Percentiles rank a stretch among this genome's conserved stretches.
Evolutionary conservation across 2,329 filamentous ascomycete genomes (phyloP).

Genomic region (Aphanocladium album): DNA sequence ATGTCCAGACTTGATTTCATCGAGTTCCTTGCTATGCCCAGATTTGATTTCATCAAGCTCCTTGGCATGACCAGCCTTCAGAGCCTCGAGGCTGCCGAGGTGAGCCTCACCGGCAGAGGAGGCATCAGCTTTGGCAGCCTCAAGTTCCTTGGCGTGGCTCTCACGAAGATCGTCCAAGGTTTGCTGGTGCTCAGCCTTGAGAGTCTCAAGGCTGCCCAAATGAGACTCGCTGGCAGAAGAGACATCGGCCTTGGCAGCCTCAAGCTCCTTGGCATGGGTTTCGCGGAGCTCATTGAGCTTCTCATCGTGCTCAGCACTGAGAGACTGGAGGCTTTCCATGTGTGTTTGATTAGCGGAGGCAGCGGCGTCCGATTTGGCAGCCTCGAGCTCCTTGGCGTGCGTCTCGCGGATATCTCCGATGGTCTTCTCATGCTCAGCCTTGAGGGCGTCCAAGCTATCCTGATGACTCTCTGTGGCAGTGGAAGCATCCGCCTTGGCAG

Average conservation of each 20-base stretch:
- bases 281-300: conserved; percentile 40
- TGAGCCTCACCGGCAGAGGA: neutral
- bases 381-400: conserved; percentile 36
- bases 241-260: conserved; percentile 31
- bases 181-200: conserved; percentile 46
- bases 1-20: conserved; percentile 34
- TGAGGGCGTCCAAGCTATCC: conserved; percentile 40
- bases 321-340: neutral
- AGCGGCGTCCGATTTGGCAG: conserved; percentile 36
- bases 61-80: conserved; percentile 1
- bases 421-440: conserved; percentile 49
- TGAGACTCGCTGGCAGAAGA: neutral
- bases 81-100: neutral
- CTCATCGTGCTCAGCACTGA: conserved; percentile 47
- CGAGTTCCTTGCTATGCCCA: too few relatives aligned
- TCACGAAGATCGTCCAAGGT: conserved; percentile 41
- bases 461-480: conserved; percentile 24
- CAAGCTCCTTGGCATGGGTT: conserved; percentile 35
- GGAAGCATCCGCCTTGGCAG: conserved; percentile 17
- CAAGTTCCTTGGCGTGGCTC: conserved; percentile 35
- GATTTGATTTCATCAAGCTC: too few relatives aligned
- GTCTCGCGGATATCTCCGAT: conserved; percentile 37
- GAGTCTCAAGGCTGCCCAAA: neutral
- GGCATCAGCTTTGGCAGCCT: conserved; percentile 33
- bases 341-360: neutral